phyloP scores from a whole-genome alignment of 2,329 filamentous ascomycete species.

The Furcasterigmium sp. region DNA sequence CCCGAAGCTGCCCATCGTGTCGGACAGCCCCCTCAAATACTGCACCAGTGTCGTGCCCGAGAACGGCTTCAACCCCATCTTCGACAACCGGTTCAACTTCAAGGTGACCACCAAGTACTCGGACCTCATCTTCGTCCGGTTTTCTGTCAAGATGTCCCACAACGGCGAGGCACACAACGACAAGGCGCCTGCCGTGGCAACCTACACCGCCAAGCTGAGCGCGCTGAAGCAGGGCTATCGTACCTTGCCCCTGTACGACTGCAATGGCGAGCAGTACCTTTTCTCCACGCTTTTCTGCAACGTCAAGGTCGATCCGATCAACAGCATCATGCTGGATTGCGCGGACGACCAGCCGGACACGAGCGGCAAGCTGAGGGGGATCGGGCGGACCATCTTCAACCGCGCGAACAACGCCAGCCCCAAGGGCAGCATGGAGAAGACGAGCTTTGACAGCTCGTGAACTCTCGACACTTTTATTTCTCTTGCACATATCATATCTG shows the following conservation, averaged over 20 bases:
- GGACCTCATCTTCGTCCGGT: conserved; percentile 87
- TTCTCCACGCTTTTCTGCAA: conserved; percentile 94
- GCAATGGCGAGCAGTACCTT: conserved; percentile 84
- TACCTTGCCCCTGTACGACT: conserved; percentile 83
- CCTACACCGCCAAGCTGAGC: conserved; percentile 86
- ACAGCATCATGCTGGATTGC: conserved; percentile 50
- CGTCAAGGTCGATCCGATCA: conserved; percentile 61
- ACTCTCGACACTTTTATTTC: background rate
- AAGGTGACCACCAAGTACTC: conserved; percentile 90
- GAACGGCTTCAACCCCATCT: conserved; percentile 92
- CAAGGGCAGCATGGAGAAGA: conserved; percentile 44
- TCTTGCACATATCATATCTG: background rate
- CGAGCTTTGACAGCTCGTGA: conserved; percentile 34
- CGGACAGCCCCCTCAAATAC: conserved; percentile 63
- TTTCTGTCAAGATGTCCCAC: conserved; percentile 82
- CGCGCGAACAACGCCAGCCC: conserved; percentile 45
- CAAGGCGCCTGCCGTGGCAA: conserved; percentile 64
- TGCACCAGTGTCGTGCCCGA: conserved; percentile 76
- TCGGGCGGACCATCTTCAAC: conserved; percentile 54
- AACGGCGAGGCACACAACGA: conserved; percentile 68
- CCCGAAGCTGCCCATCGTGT: conserved; percentile 41
- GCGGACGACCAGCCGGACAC: conserved; percentile 24
- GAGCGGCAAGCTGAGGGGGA: conserved; percentile 47
- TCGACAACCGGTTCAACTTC: conserved; percentile 74
- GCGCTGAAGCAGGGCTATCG: conserved; percentile 90